Base-by-base conservation (phyloP, 2,329 filamentous ascomycete species). In the Diaporthe capsici region DNA sequence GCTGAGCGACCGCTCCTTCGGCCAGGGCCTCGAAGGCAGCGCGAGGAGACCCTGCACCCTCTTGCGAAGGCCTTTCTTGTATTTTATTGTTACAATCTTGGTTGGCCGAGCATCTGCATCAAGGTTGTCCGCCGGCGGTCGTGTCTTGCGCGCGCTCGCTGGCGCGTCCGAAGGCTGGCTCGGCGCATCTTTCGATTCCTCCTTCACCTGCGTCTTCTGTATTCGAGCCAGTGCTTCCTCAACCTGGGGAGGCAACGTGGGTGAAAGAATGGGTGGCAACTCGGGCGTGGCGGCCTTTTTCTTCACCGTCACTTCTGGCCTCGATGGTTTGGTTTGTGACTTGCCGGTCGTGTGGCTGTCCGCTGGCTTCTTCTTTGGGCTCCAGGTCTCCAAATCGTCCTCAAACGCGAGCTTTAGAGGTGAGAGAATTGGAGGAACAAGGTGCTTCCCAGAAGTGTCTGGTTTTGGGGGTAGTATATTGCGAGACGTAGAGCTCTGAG, bases 231-330 rank as follows among this genome's bases (percentile, higher is more conserved):
- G 81, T 42, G 87, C 86, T 74, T 85, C 87, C 76, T 91, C 88
- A 0, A 92, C 82, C 25, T 87, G 80, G 0, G 88, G 83, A 1
- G 90, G 90, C 9, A 92, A 81, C 0, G 89, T 91, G 0, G 90
- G 90, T 0, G 90, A 92, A 15, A 92, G 83, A 9, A 91, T 82
- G 0, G 86, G 83, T 0, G 89, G 90, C 37, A 91, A 81, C 63
- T 83, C 83, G 0, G 84, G 80, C 1, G 83, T 80, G 68, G 80
- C 86, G 28, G 84, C 81, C 76, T 53, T 51, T 78, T 85, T 88
- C 3, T 79, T 79, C 0, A 81, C 77, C 13, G 76, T 47, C 81
- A 81, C 15, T 76, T 77, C 77, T 79, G 79, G 67, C 76, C 83
- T 86, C 22, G 76, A 65, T 3, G 78, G 44, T 74, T 81, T 77